phyloP scores from a whole-genome alignment of 2,329 filamentous ascomycete genomes.

The Drechslerella coelobrocha region DNA sequence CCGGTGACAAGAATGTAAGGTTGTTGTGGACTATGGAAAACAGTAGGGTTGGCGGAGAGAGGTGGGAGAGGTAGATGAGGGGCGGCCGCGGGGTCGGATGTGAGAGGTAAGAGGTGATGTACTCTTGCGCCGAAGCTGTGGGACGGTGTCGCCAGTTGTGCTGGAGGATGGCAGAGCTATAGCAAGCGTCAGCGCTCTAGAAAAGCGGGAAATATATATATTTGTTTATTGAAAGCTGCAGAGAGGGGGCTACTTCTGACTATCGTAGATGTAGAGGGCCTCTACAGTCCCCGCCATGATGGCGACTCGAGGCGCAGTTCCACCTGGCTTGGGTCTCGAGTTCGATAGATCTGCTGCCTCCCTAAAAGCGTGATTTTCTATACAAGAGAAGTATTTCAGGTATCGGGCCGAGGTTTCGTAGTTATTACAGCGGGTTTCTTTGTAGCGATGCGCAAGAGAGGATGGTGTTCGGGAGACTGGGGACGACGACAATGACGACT shows the following conservation, averaged over 20 bases:
- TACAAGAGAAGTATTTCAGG: not conserved
- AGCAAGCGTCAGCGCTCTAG: slow-evolving; percentile 6
- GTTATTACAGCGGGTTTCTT: not conserved
- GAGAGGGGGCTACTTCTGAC: slow-evolving; percentile 74
- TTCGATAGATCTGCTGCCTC: not conserved
- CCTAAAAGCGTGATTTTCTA: not conserved
- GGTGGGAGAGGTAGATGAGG: slow-evolving; percentile 81
- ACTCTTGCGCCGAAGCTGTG: slow-evolving; percentile 75
- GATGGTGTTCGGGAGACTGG: slow-evolving; percentile 7
- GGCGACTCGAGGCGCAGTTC: slow-evolving; percentile 23
- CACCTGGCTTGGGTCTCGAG: no score
- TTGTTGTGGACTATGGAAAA: slow-evolving; percentile 89
- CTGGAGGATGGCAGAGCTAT: slow-evolving; percentile 80
- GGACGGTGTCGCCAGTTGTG: slow-evolving; percentile 75
- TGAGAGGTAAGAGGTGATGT: slow-evolving; percentile 85
- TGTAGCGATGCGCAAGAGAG: not conserved
- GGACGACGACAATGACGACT: slow-evolving; percentile 8
- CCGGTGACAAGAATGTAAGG: slow-evolving; percentile 82
- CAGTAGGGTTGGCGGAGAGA: slow-evolving; percentile 82
- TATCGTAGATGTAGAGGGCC: slow-evolving; percentile 95
- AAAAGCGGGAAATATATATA: slow-evolving; percentile 13
- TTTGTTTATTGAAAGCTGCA: slow-evolving; percentile 41
- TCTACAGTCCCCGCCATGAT: slow-evolving; percentile 87
- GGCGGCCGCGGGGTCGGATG: slow-evolving; percentile 82
- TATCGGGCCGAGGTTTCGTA: not conserved